Percentiles rank a stretch among this genome's conserved stretches.
Evolutionary conservation across 1,284 basidiomycete species (phyloP).

Genomic region (Cryptococcus sp.): DNA sequence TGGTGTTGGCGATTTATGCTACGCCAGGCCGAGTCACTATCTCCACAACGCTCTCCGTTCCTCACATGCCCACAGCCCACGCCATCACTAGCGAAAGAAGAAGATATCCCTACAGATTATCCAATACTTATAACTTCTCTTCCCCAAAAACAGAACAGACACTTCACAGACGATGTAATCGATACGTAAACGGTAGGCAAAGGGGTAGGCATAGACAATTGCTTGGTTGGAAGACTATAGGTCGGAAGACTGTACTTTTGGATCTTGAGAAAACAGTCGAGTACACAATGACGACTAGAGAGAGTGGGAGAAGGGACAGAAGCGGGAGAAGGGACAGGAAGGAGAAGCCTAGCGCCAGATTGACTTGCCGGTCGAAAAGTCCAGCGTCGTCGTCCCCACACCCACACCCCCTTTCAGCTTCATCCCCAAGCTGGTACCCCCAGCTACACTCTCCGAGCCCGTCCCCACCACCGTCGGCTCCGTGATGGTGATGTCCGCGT

Average conservation of each 20-base stretch:
- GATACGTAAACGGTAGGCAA: background rate
- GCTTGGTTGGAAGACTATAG: no score
- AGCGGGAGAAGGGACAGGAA: no score
- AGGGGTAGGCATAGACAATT: no score
- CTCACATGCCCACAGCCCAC: no score
- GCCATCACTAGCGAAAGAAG: no score
- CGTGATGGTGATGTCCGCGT: background rate
- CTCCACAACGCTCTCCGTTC: no score
- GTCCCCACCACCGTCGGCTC: background rate
- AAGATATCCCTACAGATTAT: no score
- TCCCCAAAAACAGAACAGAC: background rate
- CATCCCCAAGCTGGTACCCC: background rate
- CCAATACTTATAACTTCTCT: background rate
- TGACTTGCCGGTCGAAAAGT: constrained; percentile 35
- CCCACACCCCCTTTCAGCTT: background rate
- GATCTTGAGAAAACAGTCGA: no score
- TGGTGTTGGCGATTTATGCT: background rate
- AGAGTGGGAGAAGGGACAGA: background rate
- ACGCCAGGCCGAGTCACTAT: background rate
- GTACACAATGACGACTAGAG: background rate
- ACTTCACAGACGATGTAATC: background rate
- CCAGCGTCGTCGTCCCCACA: constrained; percentile 15
- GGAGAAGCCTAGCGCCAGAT: constrained; percentile 26
- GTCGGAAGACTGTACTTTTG: no score
- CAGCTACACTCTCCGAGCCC: background rate